Base-by-base conservation (phyloP, 352 stramenopile genomes). In the Thraustotheca clavata region DNA sequence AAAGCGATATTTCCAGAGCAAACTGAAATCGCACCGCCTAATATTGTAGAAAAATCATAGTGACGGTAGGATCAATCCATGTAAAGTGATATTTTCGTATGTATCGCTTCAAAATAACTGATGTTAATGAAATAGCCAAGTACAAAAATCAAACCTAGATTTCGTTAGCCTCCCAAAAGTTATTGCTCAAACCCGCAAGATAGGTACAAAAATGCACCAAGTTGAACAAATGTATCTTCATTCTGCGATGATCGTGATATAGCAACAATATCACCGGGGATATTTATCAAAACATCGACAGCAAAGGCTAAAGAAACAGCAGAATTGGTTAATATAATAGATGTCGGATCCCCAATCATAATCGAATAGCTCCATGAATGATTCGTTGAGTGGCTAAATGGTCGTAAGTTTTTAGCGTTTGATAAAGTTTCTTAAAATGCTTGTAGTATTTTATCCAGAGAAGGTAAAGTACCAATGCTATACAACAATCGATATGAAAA, bases 141-240 rank as follows among this genome's bases (percentile, higher is more conserved):
- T 54, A 65, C 3, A 46, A 40, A 54, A 55, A 65, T 46, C 57
- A 65, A 5, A 65, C 7, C 57, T 65, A 54, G 2, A 50, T 3
- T 5, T 35, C 27, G 22, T 49, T 18, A 6, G 14, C 43, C 31
- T 24, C n/a, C 20, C 38, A 9, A 24, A 24, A 34, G 20, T 11
- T 8, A 9, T n/a, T 11, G 18, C 11, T 38, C 52, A 40, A 16
- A 26, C 22, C 8, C 57, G 57, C n/a, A n/a, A 14, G 57, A 65
- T 1, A 26, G 20, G 57, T 65, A 65, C 4, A 65, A 20, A 6
- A 16, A 34, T 8, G 35, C 35, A 9, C 22, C 20, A 27, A 65
- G 0, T 27, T 31, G 32, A 54, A 20, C 36, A 27, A 31, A 22
- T 9, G n/a, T 11, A 57, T 46, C 12, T 40, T 24, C 1, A 39